Evolutionary conservation across 75 land plant species (phyloP).

Genomic region (Cupressus sempervirens): DNA sequence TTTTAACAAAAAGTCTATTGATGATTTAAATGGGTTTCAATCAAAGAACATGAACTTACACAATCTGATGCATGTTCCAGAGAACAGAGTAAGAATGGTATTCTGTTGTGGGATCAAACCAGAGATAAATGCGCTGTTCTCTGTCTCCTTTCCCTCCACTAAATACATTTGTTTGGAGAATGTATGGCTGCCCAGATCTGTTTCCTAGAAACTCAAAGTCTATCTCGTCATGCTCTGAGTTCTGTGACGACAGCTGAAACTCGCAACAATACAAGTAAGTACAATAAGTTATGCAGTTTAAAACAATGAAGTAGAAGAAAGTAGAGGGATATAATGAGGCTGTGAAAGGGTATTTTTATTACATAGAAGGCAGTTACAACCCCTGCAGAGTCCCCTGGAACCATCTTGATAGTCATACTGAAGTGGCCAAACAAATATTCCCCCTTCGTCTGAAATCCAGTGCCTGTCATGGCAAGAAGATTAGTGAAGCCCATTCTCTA

Average conservation of each 20-base stretch:
- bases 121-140: slow-evolving; percentile 70
- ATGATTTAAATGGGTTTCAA: not conserved
- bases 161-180: slow-evolving; percentile 72
- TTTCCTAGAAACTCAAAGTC: slow-evolving; percentile 81
- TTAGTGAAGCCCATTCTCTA: not conserved
- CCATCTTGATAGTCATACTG: slow-evolving; percentile 24
- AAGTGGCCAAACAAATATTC: slow-evolving; percentile 16
- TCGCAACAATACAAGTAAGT: not conserved
- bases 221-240: slow-evolving; percentile 69
- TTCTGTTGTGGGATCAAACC: slow-evolving; percentile 69
- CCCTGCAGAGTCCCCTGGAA: slow-evolving; percentile 21
- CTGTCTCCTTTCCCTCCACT: slow-evolving; percentile 63
- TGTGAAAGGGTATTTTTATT: not conserved
- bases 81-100: slow-evolving; percentile 57
- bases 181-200: slow-evolving; percentile 58
- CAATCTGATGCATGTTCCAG: slow-evolving; percentile 57
- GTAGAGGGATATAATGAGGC: not conserved
- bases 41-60: slow-evolving; percentile 32
- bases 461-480: slow-evolving; percentile 11
- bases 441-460: slow-evolving; percentile 12
- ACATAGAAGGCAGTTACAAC: slow-evolving; percentile 20
- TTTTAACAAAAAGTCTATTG: not conserved
- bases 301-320: not conserved
- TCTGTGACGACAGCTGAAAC: slow-evolving; percentile 63
- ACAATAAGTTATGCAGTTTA: not conserved